Evolutionary conservation across 2,329 filamentous ascomycete species (phyloP).

Genomic region (Arthrobotrys iridis): DNA sequence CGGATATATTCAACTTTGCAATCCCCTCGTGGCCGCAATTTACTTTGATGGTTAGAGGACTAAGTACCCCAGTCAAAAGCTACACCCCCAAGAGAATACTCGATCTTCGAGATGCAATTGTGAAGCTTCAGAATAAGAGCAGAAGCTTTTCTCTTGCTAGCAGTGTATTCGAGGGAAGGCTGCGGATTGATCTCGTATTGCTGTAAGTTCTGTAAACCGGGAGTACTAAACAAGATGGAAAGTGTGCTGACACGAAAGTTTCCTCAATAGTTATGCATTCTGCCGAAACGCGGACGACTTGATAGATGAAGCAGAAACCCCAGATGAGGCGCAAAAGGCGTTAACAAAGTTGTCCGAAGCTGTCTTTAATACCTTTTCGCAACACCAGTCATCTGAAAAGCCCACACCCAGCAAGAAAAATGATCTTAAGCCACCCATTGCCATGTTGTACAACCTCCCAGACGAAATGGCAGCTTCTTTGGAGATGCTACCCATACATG

Average conservation of each 20-base stretch:
- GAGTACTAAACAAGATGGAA: too few species aligned
- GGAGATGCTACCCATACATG: constrained; percentile 68
- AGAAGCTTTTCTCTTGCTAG: constrained; percentile 79
- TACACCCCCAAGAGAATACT: constrained; percentile 30
- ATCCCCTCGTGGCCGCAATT: constrained; percentile 66
- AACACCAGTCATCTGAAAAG: neutral
- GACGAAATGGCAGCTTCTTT: constrained; percentile 60
- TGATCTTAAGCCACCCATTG: constrained; percentile 1
- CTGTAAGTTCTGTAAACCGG: constrained; percentile 63
- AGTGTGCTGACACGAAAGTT: constrained; percentile 35
- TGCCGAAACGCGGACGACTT: constrained; percentile 78
- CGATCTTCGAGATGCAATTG: constrained; percentile 66
- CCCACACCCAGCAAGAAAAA: neutral
- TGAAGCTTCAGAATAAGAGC: constrained; percentile 71
- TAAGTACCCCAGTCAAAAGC: constrained; percentile 59
- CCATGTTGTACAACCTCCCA: constrained; percentile 57
- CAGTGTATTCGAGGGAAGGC: constrained; percentile 73
- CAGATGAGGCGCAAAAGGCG: constrained; percentile 64
- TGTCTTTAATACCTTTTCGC: constrained; percentile 13
- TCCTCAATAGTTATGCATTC: constrained; percentile 71
- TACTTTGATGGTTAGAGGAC: constrained; percentile 66
- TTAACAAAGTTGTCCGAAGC: constrained; percentile 23
- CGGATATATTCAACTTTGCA: constrained; percentile 66
- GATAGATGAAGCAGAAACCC: constrained; percentile 71
- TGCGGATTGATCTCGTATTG: constrained; percentile 74